Evolutionary conservation across 306 rosid genomes (phyloP), one percentile per base, ranked within the genome.

Genomic region (Arachis stenosperma): DNA sequence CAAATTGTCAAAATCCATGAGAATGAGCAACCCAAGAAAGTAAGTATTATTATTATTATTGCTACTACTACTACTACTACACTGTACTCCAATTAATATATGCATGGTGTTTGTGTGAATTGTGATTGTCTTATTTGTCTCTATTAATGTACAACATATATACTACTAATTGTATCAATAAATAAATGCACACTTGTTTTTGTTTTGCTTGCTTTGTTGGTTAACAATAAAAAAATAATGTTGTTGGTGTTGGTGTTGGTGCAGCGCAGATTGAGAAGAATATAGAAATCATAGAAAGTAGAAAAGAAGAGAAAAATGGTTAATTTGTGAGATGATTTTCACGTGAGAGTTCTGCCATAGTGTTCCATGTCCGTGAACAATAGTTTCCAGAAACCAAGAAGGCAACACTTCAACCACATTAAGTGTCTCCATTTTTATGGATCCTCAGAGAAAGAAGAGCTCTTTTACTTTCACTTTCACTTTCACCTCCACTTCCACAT

Each of bases 331-430:
- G 72, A 71, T 69, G 68, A 62, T 53, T 75, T 75, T 75, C 86
- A 75, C 78, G 86, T 83, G 83, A 75, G 44, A 59, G 55, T 63
- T 42, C 86, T 78, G 83, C 22, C 65, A 69, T 3, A 2, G 68
- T 82, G 9, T 6, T 5, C 46, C 9, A 1, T 42, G 80, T 78
- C 86, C 80, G 77, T 77, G 74, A 81, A 41, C 60, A 71, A 9
- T 61, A 77, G 79, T 73, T 82, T 82, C 85, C 66, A 73, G 82
- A 82, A 77, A 78, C 74, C 37, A 33, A 33, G 17, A 76, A 75
- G 65, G 36, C 12, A 55, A 46, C 65, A 75, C 61, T 44, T 79
- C 54, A 40, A 75, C 69, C 61, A 48, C 54, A 69, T 30, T 6
- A 71, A 69, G 77, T 48, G 77, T 74, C 71, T 64, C 27, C 66